phyloP scores from a whole-genome alignment of 345 rosid species.

The Brassica juncea region DNA sequence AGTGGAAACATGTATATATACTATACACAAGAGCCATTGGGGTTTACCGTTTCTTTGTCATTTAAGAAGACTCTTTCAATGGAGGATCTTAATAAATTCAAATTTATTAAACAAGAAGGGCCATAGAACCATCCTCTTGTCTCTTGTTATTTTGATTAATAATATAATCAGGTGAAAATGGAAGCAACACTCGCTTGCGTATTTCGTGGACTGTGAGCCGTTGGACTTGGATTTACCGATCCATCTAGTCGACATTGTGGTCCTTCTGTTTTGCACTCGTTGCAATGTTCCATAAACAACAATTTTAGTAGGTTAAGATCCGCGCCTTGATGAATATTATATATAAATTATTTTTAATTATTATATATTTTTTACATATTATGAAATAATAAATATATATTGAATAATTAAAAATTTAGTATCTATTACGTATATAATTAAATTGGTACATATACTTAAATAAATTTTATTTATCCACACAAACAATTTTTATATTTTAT shows the following conservation, averaged over 20 bases:
- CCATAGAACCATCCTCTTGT: neutral
- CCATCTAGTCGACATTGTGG: conserved; percentile 11
- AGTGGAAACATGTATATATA: conserved; percentile 36
- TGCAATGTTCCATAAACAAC: neutral
- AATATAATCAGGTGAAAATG: conserved; percentile 5
- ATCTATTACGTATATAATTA: too few species aligned
- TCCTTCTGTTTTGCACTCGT: neutral
- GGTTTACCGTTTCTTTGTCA: conserved; percentile 15
- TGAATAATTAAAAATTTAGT: too few species aligned
- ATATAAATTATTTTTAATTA: too few species aligned
- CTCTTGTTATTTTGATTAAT: neutral
- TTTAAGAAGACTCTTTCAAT: conserved; percentile 28
- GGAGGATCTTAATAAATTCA: neutral
- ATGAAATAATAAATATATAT: too few species aligned
- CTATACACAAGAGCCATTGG: neutral
- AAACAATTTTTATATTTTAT: too few species aligned
- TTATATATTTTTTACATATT: too few species aligned
- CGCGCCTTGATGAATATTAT: too few species aligned
- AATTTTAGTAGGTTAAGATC: too few species aligned
- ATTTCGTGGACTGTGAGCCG: conserved; percentile 34
- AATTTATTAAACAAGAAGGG: conserved; percentile 6
- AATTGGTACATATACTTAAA: too few species aligned
- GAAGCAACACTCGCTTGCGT: conserved; percentile 24
- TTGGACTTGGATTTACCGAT: conserved; percentile 13
- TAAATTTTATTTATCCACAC: too few species aligned